Percentiles rank a stretch among this genome's conserved stretches.
These are phyloP conservation scores for Saturnispora silvae DNA, from an alignment of 805 yeast genomes.

Conservation along the genomic window DNA sequence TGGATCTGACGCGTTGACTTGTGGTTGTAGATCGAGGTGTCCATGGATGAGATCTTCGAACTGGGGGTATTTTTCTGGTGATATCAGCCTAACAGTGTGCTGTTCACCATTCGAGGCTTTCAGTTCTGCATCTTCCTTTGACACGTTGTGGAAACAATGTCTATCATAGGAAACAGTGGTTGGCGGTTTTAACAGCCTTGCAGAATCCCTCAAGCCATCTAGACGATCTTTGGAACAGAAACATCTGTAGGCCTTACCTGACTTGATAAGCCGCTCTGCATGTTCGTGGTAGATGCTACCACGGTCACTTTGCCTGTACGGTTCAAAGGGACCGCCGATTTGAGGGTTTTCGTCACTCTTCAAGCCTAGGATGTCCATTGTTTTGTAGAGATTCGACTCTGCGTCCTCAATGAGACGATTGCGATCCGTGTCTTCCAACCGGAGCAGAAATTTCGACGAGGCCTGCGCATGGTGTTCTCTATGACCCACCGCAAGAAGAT, in stretches of 20 bases:
- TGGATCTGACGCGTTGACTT: slow-evolving; percentile 54
- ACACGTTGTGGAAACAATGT: slow-evolving; percentile 44
- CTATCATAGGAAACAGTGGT: slow-evolving; percentile 90
- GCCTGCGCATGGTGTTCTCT: slow-evolving; percentile 36
- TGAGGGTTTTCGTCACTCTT: slow-evolving; percentile 80
- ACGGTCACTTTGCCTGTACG: slow-evolving; percentile 82
- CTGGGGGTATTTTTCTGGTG: slow-evolving; percentile 61
- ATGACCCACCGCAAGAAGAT: slow-evolving; percentile 46
- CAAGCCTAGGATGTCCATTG: slow-evolving; percentile 70
- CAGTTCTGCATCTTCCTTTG: slow-evolving; percentile 31
- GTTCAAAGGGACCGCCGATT: slow-evolving; percentile 65
- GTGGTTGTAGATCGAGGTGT: slow-evolving; percentile 63
- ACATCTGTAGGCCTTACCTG: slow-evolving; percentile 77
- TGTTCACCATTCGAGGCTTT: slow-evolving; percentile 28
- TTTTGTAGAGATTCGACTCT: slow-evolving; percentile 65
- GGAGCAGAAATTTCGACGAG: slow-evolving; percentile 65
- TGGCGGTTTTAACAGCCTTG: slow-evolving; percentile 70
- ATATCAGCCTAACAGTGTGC: slow-evolving; percentile 60
- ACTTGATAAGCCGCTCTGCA: slow-evolving; percentile 42
- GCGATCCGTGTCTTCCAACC: slow-evolving; percentile 92
- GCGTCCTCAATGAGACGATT: slow-evolving; percentile 72
- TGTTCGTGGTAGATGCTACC: slow-evolving; percentile 52
- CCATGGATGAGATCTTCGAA: slow-evolving; percentile 78
- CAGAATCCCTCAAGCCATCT: slow-evolving; percentile 56
- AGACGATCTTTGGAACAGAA: slow-evolving; percentile 77